Evolutionary conservation across 805 yeast genomes (phyloP), one percentile per base, ranked within the genome.

Genomic region (Candida ponderosae): DNA sequence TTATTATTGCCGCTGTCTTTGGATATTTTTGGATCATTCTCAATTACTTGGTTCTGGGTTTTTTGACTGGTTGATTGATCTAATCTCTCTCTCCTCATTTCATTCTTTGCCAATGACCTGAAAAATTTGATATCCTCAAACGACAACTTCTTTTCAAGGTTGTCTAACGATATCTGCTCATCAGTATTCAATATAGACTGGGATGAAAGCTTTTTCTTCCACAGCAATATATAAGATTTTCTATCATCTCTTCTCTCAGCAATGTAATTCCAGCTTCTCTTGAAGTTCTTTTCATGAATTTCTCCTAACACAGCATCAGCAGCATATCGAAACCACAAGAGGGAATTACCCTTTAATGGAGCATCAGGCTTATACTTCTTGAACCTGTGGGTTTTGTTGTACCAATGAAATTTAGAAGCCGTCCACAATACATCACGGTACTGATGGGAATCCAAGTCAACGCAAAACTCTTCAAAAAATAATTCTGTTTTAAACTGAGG

Each of bases 221-320:
- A 90, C 0, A 86, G 60, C 13, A 54, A 54, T 15, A 83, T 70
- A 57, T 93, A 93, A 1, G 65, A 59, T 36, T 69, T 73, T 49
- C 96, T 66, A 53, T 82, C 79, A 42, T 84, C 84, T 44, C 94
- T 65, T 51, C 95, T 70, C 34, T 67, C 69, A 34, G 74, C 72
- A 47, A 90, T 76, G 51, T 74, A 74, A 4, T 72, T 93, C 98
- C 98, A 94, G 27, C 87, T 78, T 94, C 96, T 85, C 49, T 74
- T 76, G 47, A 78, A 72, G 53, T 84, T 77, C 49, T 72, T 76
- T 41, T 86, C 93, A 49, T 84, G 95, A 29, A 93, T 79, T 53
- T 88, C 96, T 40, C 76, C 67, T 32, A 76, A 59, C 3, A 93
- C 84, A 17, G 85, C 79, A n/a, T 70, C 60, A 1, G 85, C 90